Evolutionary conservation across 2,329 filamentous ascomycete species (phyloP).

Genomic region (Whalleya microplaca): DNA sequence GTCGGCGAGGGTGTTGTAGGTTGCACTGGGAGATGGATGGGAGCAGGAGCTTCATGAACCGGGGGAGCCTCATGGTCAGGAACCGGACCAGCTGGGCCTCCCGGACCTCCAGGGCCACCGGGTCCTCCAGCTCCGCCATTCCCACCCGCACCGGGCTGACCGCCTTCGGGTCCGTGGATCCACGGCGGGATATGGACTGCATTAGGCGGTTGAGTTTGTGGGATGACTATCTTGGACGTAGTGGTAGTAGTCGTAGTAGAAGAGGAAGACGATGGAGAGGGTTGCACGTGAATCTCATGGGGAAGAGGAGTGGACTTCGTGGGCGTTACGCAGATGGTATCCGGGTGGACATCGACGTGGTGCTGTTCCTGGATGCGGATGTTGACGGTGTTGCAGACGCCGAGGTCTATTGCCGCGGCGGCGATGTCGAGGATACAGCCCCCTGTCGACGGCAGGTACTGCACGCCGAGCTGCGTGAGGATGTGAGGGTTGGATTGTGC

Average conservation of each 20-base stretch:
- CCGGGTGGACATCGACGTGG: conserved; percentile 25
- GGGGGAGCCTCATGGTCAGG: background rate
- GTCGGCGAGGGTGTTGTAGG: too few species aligned
- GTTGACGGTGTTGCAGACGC: conserved; percentile 31
- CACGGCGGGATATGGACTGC: too few species aligned
- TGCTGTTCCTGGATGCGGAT: conserved; percentile 29
- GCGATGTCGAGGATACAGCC: conserved; percentile 35
- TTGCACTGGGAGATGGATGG: too few species aligned
- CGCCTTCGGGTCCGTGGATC: too few species aligned
- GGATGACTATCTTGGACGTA: background rate
- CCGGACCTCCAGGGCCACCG: too few species aligned
- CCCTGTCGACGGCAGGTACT: conserved; percentile 26
- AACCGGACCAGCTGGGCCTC: background rate
- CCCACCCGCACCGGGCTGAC: too few species aligned
- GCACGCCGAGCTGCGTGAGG: conserved; percentile 26
- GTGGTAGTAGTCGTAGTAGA: background rate
- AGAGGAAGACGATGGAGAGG: background rate
- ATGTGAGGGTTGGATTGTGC: too few species aligned
- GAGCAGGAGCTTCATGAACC: too few species aligned
- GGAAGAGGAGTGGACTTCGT: conserved; percentile 7
- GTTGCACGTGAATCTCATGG: too few species aligned
- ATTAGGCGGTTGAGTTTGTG: too few species aligned
- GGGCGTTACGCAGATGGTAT: conserved; percentile 34
- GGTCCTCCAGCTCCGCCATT: too few species aligned
- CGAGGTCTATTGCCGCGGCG: conserved; percentile 18